Evolutionary conservation across 352 stramenopile genomes (phyloP), one percentile per base, ranked within the genome.

Genomic region (Phytopythium chamaehyphon): DNA sequence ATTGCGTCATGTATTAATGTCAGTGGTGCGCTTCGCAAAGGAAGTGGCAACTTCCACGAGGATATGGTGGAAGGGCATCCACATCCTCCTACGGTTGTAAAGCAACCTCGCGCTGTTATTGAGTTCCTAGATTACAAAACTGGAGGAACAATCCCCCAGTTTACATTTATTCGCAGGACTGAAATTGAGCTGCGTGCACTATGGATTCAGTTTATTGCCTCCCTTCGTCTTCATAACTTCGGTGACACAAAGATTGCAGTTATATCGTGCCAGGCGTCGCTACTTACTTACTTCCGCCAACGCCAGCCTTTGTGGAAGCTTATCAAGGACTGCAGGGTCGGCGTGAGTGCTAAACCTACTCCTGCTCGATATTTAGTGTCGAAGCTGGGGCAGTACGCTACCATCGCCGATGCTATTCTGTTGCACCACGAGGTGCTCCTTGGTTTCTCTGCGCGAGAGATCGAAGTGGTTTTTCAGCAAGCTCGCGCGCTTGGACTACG

Each of bases 401-500:
- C 56, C 0, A 62, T 59, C 28, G 61, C 62, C 0, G 68, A 77
- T 24, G 53, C 58, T 11, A 23, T 77, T 21, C 24, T 77, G 0
- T 56, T 74, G 23, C 63, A 63, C 35, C 61, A 71, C 10, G 64
- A 73, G 2, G 48, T 69, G 42, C 28, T 77, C 16, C 49, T 77
- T 16, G 59, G 48, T 33, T 60, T 57, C 40, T 74, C 68, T 7
- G 57, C 61, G 0, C 65, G 62, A 15, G 68, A 77, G 24, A 71
- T 65, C 43, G 61, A 72, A 18, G 43, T 40, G 15, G 21, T 77
- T 16, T 58, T 74, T 14, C 54, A 64, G 4, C 53, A 62, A 45
- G 61, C 68, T 2, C 55, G 48, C 14, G 18, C 47, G 21, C 33
- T 62, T 19, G 68, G 68, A 0, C 52, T 77, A 15, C 40, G 66